These are phyloP conservation scores for Platismatia glauca DNA, from an alignment of 495 filamentous ascomycete species.

Conservation along the genomic window DNA sequence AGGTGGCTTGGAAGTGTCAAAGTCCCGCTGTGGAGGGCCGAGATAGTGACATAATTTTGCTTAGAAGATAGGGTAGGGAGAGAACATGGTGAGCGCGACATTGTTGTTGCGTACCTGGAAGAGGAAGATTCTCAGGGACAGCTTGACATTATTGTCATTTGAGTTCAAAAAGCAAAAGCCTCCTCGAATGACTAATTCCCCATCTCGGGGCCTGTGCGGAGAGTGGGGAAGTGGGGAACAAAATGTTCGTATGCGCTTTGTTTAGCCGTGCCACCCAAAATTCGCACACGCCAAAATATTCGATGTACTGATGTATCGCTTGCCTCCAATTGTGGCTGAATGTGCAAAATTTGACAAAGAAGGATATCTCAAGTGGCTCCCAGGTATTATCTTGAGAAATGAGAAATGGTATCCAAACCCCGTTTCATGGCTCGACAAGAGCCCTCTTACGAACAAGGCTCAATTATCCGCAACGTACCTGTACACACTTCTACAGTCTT, in stretches of 20 bases:
- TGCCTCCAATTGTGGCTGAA: not conserved
- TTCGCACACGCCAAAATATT: not conserved
- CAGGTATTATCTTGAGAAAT: too few species aligned
- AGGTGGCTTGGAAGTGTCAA: conserved; percentile 1
- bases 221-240: not conserved
- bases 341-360: not conserved
- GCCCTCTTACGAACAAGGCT: not conserved
- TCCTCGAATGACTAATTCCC: not conserved
- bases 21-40: not conserved
- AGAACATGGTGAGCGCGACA: not conserved
- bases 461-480: not conserved
- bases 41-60: not conserved
- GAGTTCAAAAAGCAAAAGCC: not conserved
- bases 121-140: not conserved
- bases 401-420: too few species aligned
- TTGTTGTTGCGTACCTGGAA: not conserved
- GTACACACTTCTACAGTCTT: not conserved
- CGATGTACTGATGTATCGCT: not conserved
- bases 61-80: not conserved
- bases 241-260: not conserved
- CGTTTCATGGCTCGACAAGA: too few species aligned
- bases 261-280: not conserved
- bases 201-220: not conserved
- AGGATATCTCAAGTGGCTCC: not conserved
- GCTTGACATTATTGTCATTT: not conserved